phyloP scores from a whole-genome alignment of 164 flowering plant genomes.

The Paratinospora sagittata region DNA sequence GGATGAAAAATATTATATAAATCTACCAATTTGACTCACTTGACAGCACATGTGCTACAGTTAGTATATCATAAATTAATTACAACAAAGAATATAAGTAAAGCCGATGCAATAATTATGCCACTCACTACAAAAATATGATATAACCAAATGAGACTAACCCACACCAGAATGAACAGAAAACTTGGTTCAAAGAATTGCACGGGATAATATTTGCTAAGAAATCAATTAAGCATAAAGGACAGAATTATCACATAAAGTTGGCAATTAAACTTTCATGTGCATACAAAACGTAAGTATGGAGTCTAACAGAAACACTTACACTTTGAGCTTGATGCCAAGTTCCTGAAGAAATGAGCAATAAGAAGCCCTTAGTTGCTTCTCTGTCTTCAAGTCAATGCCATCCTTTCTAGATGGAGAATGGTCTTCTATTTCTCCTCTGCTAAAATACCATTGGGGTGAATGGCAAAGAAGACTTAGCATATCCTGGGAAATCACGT shows the following conservation, averaged over 20 bases:
- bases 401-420: constrained; percentile 76
- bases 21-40: too few species aligned
- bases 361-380: constrained; percentile 41
- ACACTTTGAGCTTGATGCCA: constrained; percentile 63
- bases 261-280: neutral
- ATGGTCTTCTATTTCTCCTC: constrained; percentile 43
- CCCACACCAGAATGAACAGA: neutral
- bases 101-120: neutral
- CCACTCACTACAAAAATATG: neutral
- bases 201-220: neutral
- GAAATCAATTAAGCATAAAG: neutral
- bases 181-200: neutral
- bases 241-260: neutral
- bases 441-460: constrained; percentile 46
- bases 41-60: neutral
- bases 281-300: neutral
- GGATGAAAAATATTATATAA: too few species aligned
- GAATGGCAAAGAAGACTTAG: constrained; percentile 18
- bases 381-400: constrained; percentile 37
- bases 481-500: neutral
- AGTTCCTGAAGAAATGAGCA: constrained; percentile 54
- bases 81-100: neutral
- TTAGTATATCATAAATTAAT: neutral
- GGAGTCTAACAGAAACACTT: constrained; percentile 16
- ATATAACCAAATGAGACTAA: neutral